Evolutionary conservation across 1,284 basidiomycete genomes (phyloP).

Genomic region (Porogramme epimiltina): DNA sequence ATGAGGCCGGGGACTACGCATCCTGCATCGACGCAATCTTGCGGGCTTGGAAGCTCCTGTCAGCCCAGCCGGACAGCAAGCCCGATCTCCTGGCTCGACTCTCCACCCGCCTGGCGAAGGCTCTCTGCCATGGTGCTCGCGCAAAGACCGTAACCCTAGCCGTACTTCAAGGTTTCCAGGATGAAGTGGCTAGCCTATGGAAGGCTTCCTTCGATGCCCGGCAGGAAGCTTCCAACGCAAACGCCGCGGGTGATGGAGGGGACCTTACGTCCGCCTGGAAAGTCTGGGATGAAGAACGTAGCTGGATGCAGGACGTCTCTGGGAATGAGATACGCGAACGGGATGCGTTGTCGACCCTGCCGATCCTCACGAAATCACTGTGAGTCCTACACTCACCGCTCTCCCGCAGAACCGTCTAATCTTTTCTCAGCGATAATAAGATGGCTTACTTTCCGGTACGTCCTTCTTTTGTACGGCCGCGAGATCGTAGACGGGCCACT

Average conservation of each 20-base stretch:
- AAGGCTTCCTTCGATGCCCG: too few species aligned
- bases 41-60: slow-evolving; percentile 24
- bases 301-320: too few species aligned
- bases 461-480: neutral
- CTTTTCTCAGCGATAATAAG: neutral
- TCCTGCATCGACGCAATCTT: slow-evolving; percentile 27
- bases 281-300: too few species aligned
- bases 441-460: slow-evolving; percentile 7
- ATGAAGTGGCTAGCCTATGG: neutral
- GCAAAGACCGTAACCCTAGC: neutral
- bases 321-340: too few species aligned
- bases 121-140: slow-evolving; percentile 9
- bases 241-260: too few species aligned
- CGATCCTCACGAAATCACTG: too few species aligned
- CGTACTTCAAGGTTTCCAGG: neutral
- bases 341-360: too few species aligned
- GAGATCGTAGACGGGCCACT: too few species aligned
- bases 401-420: too few species aligned
- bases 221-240: too few species aligned
- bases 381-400: too few species aligned
- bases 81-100: slow-evolving; percentile 9
- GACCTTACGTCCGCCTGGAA: too few species aligned
- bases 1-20: slow-evolving; percentile 32
- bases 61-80: neutral
- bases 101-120: slow-evolving; percentile 11